Evolutionary conservation across 768 basidiomycete genomes (phyloP), one percentile per base, ranked within the genome.

Genomic region (Tricholoma furcatifolium): DNA sequence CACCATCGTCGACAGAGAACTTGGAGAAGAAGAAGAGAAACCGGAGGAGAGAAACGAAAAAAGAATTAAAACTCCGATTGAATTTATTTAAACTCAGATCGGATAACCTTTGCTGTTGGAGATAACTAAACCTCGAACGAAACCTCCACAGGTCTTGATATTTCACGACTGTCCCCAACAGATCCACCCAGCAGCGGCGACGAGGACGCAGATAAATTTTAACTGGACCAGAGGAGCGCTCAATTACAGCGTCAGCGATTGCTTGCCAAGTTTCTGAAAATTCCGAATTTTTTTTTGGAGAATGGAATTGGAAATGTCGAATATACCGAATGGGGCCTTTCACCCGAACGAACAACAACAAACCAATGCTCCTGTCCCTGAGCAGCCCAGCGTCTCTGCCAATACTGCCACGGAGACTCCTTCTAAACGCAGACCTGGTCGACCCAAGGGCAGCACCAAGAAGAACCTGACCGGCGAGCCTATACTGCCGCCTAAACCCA

Each of bases 391-490:
- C 24, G 38, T 11, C 9, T 12, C 39, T 30, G 39, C 34, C 31
- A 34, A 20, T 27, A 32, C 17, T 7, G 45, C 23, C 50, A 17
- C 12, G 15, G 50, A 59, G 21, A 0, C 45, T 2, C 54, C 59
- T 0, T n/a, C 44, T 2, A 90, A 90, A 66, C 84, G 89, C 39
- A 80, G 80, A 15, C 87, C 88, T 10, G 89, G 88, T 2, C 75
- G 89, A 30, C 89, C 89, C 5, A 89, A 88, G 64, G 89, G 88
- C 32, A 89, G 86, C 62, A 87, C 85, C 11, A 88, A 87, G 72
- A 91, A 91, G 64, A 72, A 73, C 20, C 56, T 75, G 2, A 61
- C 73, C 2, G 75, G 69, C 0, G 61, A 68, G 9, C 48, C 66
- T 7, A 20, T 64, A 3, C 72, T 77, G 2, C 74, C 27, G 7